Conservation (phyloP, 306 rosid genomes). For the Cucumis cinereus region DNA sequence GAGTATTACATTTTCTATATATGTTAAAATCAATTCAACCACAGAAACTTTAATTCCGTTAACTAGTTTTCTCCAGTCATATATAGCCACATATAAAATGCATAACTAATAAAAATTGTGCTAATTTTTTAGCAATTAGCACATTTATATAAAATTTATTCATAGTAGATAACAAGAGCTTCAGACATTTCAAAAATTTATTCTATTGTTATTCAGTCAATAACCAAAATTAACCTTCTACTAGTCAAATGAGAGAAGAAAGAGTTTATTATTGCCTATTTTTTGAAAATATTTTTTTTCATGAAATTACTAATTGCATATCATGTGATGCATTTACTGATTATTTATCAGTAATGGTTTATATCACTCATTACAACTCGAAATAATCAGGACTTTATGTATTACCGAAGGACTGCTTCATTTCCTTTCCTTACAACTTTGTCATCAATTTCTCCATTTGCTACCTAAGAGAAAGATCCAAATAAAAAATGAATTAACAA, state of each 20-base stretch:
- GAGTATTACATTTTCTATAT: not conserved
- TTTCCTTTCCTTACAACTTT: constrained; percentile 70
- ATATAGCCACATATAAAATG: not conserved
- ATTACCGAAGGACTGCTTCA: constrained; percentile 87
- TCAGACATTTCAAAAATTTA: not conserved
- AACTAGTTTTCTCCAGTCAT: not conserved
- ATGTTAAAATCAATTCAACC: not conserved
- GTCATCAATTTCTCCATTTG: constrained; percentile 76
- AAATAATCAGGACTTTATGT: not conserved
- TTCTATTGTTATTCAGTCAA: not conserved
- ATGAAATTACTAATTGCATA: not conserved
- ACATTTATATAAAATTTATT: not conserved
- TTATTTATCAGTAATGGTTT: not conserved
- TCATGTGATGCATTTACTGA: not conserved
- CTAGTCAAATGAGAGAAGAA: not conserved
- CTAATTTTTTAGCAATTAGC: not conserved
- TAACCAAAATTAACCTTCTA: not conserved
- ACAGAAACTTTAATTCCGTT: not conserved
- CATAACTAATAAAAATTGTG: not conserved
- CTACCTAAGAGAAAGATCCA: constrained; percentile 39
- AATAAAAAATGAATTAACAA: not conserved
- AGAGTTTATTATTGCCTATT: not conserved
- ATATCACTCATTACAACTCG: not conserved
- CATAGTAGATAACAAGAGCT: not conserved
- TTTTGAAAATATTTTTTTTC: not conserved